phyloP scores from a whole-genome alignment of 2,329 filamentous ascomycete genomes.

The Fusarium clavum region DNA sequence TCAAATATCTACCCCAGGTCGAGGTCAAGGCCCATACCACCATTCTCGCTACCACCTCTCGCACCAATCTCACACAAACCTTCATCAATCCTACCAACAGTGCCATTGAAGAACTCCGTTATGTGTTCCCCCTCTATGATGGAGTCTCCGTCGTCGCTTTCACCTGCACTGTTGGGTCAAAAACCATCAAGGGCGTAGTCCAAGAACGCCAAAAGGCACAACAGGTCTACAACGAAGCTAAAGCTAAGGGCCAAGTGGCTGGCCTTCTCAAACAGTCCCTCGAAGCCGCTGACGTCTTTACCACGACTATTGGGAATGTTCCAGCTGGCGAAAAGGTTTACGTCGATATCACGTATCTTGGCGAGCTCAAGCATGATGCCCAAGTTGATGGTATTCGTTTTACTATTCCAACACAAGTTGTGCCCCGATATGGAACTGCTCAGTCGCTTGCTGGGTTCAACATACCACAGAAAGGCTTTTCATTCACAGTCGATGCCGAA shows the following conservation, averaged over 20 bases:
- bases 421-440: constrained; percentile 70
- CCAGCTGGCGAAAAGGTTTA: constrained; percentile 66
- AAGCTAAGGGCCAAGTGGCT: constrained; percentile 69
- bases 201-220: constrained; percentile 73
- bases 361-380: constrained; percentile 78
- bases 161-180: constrained; percentile 70
- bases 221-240: constrained; percentile 68
- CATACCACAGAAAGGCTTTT: constrained; percentile 34
- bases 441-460: constrained; percentile 13
- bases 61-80: constrained; percentile 64
- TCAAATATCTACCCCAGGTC: constrained; percentile 68
- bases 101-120: constrained; percentile 62
- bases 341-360: constrained; percentile 74
- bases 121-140: constrained; percentile 78
- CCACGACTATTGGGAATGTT: constrained; percentile 75
- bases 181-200: constrained; percentile 72
- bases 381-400: constrained; percentile 75
- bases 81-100: constrained; percentile 67
- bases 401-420: constrained; percentile 75
- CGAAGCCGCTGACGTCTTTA: constrained; percentile 73
- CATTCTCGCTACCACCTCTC: constrained; percentile 66
- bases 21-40: constrained; percentile 68
- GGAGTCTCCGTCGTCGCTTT: constrained; percentile 78
- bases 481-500: constrained; percentile 52
- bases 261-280: constrained; percentile 73